Conservation (phyloP, 768 basidiomycete species). For the Boletus insuetus region DNA sequence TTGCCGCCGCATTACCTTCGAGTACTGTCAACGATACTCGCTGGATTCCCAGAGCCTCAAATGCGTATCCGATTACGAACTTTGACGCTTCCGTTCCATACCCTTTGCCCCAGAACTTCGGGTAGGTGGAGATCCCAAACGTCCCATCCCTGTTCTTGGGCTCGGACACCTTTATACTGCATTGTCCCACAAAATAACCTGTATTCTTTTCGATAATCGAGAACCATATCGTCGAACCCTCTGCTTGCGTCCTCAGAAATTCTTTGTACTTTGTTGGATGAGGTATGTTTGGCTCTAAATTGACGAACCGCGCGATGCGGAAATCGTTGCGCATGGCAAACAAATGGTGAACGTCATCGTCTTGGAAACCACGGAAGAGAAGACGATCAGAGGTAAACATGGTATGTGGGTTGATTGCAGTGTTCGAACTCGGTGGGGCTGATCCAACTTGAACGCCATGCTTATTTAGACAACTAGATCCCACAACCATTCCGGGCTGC, state of each 20-base stretch:
- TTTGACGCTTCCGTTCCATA: conserved; percentile 35
- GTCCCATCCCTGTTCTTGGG: conserved; percentile 28
- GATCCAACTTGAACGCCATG: no score
- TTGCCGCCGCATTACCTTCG: conserved; percentile 17
- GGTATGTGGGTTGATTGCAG: background rate
- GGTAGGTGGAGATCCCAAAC: conserved; percentile 21
- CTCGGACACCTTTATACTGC: conserved; percentile 13
- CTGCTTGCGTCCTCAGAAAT: conserved; percentile 4
- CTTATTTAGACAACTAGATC: no score
- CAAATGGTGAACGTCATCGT: conserved; percentile 5
- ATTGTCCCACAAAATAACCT: conserved; percentile 6
- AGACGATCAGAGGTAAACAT: conserved; percentile 13
- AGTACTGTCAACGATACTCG: conserved; percentile 28
- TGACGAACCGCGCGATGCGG: conserved; percentile 8
- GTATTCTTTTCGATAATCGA: conserved; percentile 5
- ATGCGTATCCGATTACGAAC: conserved; percentile 35
- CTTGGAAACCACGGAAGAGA: conserved; percentile 6
- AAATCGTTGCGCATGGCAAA: conserved; percentile 4
- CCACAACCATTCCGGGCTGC: no score
- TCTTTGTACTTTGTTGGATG: conserved; percentile 6
- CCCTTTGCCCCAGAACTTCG: conserved; percentile 32
- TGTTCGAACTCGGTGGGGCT: no score
- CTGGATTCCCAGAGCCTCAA: conserved; percentile 26
- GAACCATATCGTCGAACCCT: conserved; percentile 8
- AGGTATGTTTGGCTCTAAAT: background rate